These are phyloP conservation scores for Plenodomus biglobosus DNA, from an alignment of 2,329 filamentous ascomycete genomes.

Conservation along the genomic window DNA sequence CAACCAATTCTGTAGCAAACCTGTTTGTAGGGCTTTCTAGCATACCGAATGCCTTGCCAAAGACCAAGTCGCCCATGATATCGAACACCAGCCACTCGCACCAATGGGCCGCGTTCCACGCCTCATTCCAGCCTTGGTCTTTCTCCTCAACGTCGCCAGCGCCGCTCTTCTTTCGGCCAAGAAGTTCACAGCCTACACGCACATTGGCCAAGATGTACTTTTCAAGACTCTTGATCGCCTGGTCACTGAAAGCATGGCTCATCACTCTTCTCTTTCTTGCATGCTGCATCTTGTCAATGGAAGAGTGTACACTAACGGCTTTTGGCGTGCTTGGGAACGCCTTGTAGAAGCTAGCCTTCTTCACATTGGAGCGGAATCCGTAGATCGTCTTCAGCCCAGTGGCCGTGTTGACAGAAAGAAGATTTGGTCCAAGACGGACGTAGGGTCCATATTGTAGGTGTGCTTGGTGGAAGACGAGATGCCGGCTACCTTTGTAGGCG, in stretches of 20 bases:
- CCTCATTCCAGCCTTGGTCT: conserved; percentile 44
- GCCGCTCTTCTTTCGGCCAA: conserved; percentile 26
- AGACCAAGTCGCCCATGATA: conserved; percentile 54
- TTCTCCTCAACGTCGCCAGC: conserved; percentile 11
- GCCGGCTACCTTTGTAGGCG: conserved; percentile 72
- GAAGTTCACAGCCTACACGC: conserved; percentile 42
- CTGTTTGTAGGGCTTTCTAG: conserved; percentile 46
- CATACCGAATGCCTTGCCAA: conserved; percentile 51
- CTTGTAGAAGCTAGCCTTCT: conserved; percentile 53
- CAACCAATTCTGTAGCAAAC: conserved; percentile 47
- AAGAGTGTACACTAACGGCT: conserved; percentile 48
- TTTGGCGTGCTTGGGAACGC: conserved; percentile 50
- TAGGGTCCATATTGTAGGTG: conserved; percentile 71
- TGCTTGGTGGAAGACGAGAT: conserved; percentile 70
- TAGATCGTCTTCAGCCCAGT: conserved; percentile 55
- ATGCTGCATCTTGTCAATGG: conserved; percentile 51
- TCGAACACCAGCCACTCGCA: conserved; percentile 53
- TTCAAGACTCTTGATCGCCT: conserved; percentile 51
- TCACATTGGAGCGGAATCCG: conserved; percentile 51
- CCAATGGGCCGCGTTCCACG: conserved; percentile 50
- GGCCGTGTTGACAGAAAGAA: conserved; percentile 73
- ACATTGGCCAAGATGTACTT: conserved; percentile 50
- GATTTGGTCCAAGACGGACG: conserved; percentile 78
- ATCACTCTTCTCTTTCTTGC: conserved; percentile 52
- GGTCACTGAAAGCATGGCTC: conserved; percentile 51